Conservation (phyloP, 306 rosid species). For the Castanospermum australe region DNA sequence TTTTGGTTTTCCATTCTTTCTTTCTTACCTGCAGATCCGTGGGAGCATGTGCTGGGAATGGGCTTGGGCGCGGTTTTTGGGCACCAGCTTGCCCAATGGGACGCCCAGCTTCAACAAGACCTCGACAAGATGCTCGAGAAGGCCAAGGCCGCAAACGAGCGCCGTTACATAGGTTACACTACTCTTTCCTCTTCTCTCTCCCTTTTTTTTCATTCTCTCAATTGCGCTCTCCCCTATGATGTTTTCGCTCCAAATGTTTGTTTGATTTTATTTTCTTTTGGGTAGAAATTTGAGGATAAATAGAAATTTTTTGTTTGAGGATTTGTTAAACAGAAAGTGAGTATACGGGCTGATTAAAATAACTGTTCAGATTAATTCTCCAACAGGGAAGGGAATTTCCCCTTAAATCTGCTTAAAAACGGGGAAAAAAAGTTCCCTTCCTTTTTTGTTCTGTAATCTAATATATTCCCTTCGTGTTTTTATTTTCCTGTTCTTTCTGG, state of each 20-base stretch:
- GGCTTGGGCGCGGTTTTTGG: slow-evolving; percentile 77
- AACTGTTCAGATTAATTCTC: too few relatives aligned
- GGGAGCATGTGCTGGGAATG: slow-evolving; percentile 94
- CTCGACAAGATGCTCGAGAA: slow-evolving; percentile 83
- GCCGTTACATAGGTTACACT: slow-evolving; percentile 77
- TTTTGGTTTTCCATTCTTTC: not conserved
- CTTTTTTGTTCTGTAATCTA: not conserved
- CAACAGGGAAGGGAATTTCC: not conserved
- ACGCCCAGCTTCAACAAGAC: slow-evolving; percentile 67
- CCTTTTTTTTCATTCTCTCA: not conserved
- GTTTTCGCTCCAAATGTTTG: not conserved
- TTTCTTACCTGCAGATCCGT: slow-evolving; percentile 60
- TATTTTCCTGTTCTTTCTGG: not conserved
- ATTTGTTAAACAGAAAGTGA: too few relatives aligned
- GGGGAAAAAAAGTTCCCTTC: not conserved
- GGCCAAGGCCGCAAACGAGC: slow-evolving; percentile 95
- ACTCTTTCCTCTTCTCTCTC: not conserved
- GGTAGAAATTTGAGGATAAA: not conserved
- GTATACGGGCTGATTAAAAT: too few relatives aligned
- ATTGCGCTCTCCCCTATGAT: not conserved
- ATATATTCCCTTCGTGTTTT: not conserved
- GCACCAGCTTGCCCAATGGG: slow-evolving; percentile 76
- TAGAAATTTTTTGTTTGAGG: too few relatives aligned
- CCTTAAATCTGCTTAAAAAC: not conserved
- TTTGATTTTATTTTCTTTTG: not conserved